Percentiles rank a stretch among this genome's conserved stretches.
These are phyloP conservation scores for Phyllostachys edulis DNA, from an alignment of 176 grass and related monocot species.

Conservation along the genomic window DNA sequence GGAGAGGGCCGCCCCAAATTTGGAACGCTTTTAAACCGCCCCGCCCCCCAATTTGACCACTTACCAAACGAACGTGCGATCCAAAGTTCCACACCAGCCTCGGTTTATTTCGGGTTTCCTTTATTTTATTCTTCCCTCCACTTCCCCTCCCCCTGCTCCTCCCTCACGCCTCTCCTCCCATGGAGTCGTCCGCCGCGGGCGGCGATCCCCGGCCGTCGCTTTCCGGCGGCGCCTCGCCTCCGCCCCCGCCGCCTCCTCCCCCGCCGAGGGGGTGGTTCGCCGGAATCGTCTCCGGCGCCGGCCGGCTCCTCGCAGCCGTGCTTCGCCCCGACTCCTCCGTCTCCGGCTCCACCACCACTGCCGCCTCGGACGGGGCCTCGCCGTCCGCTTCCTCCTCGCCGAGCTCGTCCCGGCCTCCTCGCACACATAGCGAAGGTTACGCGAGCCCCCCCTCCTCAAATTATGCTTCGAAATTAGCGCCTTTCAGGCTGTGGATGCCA, in stretches of 20 bases:
- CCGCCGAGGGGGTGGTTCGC: conserved; percentile 51
- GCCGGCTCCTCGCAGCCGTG: conserved; percentile 60
- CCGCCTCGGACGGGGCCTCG: conserved; percentile 23
- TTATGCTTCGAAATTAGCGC: background rate
- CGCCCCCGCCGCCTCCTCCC: background rate
- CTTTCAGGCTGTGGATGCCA: background rate
- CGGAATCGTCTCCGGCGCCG: conserved; percentile 63
- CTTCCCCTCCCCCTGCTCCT: background rate
- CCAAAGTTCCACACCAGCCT: background rate
- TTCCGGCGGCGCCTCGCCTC: conserved; percentile 18
- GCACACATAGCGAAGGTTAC: background rate
- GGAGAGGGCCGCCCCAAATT: background rate
- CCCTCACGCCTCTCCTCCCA: background rate
- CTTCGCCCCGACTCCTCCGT: conserved; percentile 54
- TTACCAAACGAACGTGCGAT: background rate
- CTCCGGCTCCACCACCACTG: conserved; percentile 30
- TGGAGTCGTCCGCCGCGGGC: conserved; percentile 48
- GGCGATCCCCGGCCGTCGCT: conserved; percentile 14
- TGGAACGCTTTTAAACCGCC: background rate
- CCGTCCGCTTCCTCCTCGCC: conserved; percentile 45
- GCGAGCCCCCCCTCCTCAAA: background rate
- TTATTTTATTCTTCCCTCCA: conserved; percentile 31
- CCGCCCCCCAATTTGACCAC: background rate
- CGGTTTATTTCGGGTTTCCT: background rate
- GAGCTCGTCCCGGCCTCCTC: background rate